These are phyloP conservation scores for Metarhizium brunneum DNA, from an alignment of 2,329 filamentous ascomycete species.

Conservation along the genomic window DNA sequence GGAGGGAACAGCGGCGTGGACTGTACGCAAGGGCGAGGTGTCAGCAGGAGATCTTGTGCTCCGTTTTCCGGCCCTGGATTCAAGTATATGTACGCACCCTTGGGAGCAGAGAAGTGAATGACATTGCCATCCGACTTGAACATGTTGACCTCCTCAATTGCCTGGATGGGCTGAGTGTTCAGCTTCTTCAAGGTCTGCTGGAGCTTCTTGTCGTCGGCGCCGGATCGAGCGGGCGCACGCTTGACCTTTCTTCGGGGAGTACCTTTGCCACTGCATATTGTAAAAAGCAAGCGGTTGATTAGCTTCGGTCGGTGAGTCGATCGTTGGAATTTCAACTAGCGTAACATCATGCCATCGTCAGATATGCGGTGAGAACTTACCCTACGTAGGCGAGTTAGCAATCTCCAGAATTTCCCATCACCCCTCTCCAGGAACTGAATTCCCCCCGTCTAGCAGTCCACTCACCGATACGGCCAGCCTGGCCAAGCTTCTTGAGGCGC, in stretches of 20 bases:
- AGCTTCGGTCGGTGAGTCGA: slow-evolving; percentile 14
- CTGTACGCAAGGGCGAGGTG: slow-evolving; percentile 35
- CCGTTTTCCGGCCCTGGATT: slow-evolving; percentile 6
- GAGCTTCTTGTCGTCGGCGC: slow-evolving; percentile 99
- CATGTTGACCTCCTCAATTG: slow-evolving; percentile 99
- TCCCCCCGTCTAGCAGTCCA: slow-evolving; percentile 15
- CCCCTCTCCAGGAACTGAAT: background rate
- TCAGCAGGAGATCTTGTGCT: background rate
- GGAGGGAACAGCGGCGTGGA: slow-evolving; percentile 91
- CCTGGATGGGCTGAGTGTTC: slow-evolving; percentile 98
- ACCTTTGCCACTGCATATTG: slow-evolving; percentile 69
- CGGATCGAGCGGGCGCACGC: slow-evolving; percentile 88
- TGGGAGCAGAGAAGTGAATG: slow-evolving; percentile 96
- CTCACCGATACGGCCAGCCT: slow-evolving; percentile 56
- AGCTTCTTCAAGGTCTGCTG: slow-evolving; percentile 97
- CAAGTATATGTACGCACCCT: slow-evolving; percentile 56
- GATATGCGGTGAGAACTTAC: slow-evolving; percentile 20
- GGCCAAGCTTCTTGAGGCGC: slow-evolving; percentile 50
- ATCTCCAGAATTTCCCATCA: background rate
- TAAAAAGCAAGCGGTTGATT: slow-evolving; percentile 13
- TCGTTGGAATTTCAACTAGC: background rate
- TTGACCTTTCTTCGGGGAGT: slow-evolving; percentile 97
- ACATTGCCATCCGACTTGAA: slow-evolving; percentile 99
- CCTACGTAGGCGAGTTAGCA: slow-evolving; percentile 15
- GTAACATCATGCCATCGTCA: background rate